A percentile compares a stretch with the other conserved stretches of the same genome.
Evolutionary conservation across 441 rosid species (phyloP).

Genomic region (Manihot esculenta): DNA sequence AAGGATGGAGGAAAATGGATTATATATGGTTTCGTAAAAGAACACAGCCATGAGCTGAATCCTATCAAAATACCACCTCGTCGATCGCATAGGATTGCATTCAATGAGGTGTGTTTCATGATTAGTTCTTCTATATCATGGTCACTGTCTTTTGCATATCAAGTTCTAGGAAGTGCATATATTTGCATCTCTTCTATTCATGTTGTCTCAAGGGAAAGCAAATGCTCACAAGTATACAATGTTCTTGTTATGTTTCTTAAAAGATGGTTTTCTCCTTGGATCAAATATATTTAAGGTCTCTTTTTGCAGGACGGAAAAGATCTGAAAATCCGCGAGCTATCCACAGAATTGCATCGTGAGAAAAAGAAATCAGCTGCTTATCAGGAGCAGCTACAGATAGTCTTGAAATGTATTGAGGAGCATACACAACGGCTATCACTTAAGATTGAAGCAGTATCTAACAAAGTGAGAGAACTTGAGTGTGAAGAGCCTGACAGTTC

Average conservation of each 20-base stretch:
- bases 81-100: slow-evolving; percentile 42
- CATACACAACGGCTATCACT: slow-evolving; percentile 34
- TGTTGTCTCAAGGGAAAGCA: neutral
- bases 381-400: neutral
- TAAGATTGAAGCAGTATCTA: slow-evolving; percentile 6
- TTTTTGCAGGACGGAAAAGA: slow-evolving; percentile 37
- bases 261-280: neutral
- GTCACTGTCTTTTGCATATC: too few relatives aligned
- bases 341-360: slow-evolving; percentile 38
- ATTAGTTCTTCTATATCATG: neutral
- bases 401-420: slow-evolving; percentile 26
- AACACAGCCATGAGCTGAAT: slow-evolving; percentile 39
- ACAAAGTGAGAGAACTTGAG: slow-evolving; percentile 30
- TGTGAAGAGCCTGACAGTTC: slow-evolving; percentile 16
- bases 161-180: neutral
- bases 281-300: neutral
- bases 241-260: neutral
- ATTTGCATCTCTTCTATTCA: slow-evolving; percentile 7
- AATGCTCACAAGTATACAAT: neutral
- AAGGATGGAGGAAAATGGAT: slow-evolving; percentile 45
- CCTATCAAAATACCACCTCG: slow-evolving; percentile 37
- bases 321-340: slow-evolving; percentile 35
- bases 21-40: slow-evolving; percentile 40
- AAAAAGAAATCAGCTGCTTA: slow-evolving; percentile 35
- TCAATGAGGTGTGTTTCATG: slow-evolving; percentile 33